Evolutionary conservation across 208 protist genomes (phyloP).

Genomic region (Angomonas ambiguus): DNA sequence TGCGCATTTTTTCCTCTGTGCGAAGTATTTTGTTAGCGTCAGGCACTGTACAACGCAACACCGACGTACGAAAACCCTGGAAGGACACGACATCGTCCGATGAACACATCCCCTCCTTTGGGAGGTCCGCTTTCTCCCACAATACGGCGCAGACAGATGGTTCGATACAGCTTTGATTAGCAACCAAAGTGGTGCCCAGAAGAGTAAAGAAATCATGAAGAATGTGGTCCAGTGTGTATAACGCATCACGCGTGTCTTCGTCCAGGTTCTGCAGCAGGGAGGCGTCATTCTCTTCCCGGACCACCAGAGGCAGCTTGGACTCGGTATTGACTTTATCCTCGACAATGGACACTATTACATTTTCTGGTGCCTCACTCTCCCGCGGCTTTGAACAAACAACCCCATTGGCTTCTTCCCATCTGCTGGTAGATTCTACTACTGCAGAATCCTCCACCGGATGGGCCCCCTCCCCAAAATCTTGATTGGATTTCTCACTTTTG

Average conservation of each 20-base stretch:
- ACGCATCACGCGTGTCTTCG: not conserved
- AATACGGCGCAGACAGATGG: not conserved
- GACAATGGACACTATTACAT: not conserved
- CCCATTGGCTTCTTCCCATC: too few species aligned
- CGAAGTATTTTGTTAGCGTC: not conserved
- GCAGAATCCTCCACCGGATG: too few species aligned
- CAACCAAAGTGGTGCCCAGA: conserved; percentile 12
- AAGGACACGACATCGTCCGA: not conserved
- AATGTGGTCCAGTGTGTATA: not conserved
- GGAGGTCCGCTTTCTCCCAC: not conserved
- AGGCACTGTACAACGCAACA: not conserved
- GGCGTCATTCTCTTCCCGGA: not conserved
- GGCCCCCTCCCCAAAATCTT: too few species aligned
- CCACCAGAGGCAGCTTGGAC: too few species aligned
- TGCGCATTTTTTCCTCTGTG: not conserved
- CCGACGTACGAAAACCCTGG: not conserved
- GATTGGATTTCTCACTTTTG: too few species aligned
- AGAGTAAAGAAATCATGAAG: conserved; percentile 23
- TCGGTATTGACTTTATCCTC: too few species aligned
- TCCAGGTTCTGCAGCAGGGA: not conserved
- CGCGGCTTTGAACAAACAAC: too few species aligned
- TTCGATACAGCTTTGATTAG: conserved; percentile 6
- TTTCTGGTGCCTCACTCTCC: not conserved
- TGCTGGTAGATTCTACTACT: too few species aligned
- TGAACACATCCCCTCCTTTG: not conserved